These are phyloP conservation scores for Penicillium verrucosum DNA, from an alignment of 2,329 filamentous ascomycete species.

Conservation along the genomic window DNA sequence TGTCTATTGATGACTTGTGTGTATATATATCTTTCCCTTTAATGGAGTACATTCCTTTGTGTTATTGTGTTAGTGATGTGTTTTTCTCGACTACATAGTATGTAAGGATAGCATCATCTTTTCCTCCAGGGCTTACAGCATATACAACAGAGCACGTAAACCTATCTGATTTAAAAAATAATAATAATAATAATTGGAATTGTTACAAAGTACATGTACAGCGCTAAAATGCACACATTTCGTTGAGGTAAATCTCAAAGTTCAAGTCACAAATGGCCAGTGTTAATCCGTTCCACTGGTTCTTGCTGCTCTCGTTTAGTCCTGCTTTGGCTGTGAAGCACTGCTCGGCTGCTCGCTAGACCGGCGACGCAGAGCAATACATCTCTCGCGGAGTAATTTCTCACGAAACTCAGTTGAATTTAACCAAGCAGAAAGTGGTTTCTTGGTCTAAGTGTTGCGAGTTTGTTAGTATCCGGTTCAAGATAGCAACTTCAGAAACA, in stretches of 20 bases:
- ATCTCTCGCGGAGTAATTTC: conserved; percentile 37
- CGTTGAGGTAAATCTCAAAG: background rate
- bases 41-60: conserved; percentile 33
- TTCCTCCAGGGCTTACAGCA: background rate
- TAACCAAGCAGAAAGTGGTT: conserved; percentile 20
- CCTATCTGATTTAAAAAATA: no score
- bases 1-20: conserved; percentile 8
- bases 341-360: conserved; percentile 26
- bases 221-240: background rate
- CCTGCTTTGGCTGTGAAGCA: conserved; percentile 4
- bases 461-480: background rate
- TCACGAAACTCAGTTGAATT: conserved; percentile 37
- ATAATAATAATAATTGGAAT: background rate
- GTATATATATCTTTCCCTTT: conserved; percentile 17
- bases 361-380: conserved; percentile 35
- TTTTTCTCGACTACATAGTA: no score
- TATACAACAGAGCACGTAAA: background rate
- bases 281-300: background rate
- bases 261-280: background rate
- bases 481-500: background rate
- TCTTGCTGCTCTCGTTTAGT: background rate
- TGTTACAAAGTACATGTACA: background rate
- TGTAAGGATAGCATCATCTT: background rate
- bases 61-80: background rate
- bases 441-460: conserved; percentile 5